Evolutionary conservation across 169 alveolate genomes (phyloP), one percentile per base, ranked within the genome.

Genomic region (Babesia caballi): DNA sequence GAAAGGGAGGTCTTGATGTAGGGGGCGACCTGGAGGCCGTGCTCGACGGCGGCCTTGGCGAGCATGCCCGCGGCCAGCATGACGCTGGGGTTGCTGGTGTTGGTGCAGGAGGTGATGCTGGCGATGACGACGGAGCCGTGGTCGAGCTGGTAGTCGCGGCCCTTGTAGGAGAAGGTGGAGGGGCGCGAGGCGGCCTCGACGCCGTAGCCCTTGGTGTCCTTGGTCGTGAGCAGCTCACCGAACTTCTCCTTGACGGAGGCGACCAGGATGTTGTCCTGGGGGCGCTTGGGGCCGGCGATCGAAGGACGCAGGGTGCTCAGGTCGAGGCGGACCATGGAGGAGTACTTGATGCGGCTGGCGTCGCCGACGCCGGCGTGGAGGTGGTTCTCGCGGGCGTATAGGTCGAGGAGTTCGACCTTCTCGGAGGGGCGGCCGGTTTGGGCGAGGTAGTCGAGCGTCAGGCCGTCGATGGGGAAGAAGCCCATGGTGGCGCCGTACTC

Each of bases 401-500:
- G 81, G 71, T 94, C 96, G 68, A 95, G 76, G 71, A 91, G 69
- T 12, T 84, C 88, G 50, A 96, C 93, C 53, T 89, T 93, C 33
- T 88, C 93, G 36, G 60, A 50, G 36, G 93, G 83, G 57, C 99
- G 90, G 0, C 98, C 98, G 11, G 98, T 95, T 58, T 83, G 91
- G 47, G 78, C 53, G 42, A 96, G 77, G 76, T 92, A 96, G 53
- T 92, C 94, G 40, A 96, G 84, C 19, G 98, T 94, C 52, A 92
- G 63, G 52, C 90, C 95, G 86, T 96, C 99, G 17, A 94, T 90
- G 9, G 98, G 97, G 95, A 96, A 96, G 85, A 91, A 96, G 14
- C 98, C 98, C 84, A 95, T 93, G 8, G 99, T 96, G 44, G 98
- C 99, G 21, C 99, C 98, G 85, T 94, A 95, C 83, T 95, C 98